phyloP scores from a whole-genome alignment of 441 rosid species.

The Jatropha podagrica region DNA sequence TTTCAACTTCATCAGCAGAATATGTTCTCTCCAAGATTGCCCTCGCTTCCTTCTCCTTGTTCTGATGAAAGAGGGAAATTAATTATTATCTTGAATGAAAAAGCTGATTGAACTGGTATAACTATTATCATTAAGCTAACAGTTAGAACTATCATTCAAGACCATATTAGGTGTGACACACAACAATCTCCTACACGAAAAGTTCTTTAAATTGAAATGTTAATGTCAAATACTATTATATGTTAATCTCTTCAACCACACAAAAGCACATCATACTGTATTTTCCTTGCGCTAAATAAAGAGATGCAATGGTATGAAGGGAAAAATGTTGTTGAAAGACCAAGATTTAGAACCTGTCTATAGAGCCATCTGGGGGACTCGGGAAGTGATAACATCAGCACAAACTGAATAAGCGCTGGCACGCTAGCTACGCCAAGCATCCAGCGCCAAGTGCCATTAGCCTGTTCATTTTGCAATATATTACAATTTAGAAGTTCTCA shows the following conservation, averaged over 20 bases:
- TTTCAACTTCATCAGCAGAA: slow-evolving; percentile 60
- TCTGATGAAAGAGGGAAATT: slow-evolving; percentile 21
- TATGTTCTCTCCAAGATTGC: slow-evolving; percentile 59
- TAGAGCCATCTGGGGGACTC: slow-evolving; percentile 94
- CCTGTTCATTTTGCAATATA: slow-evolving; percentile 27
- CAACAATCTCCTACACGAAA: too few species aligned
- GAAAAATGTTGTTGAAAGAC: not conserved
- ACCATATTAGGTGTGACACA: too few species aligned
- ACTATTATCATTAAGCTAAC: too few species aligned
- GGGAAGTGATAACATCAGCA: slow-evolving; percentile 66
- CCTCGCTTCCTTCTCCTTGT: slow-evolving; percentile 53
- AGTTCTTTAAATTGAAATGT: too few species aligned
- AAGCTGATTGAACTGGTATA: too few species aligned
- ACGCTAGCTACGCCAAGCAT: slow-evolving; percentile 83
- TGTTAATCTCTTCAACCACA: too few species aligned
- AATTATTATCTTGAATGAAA: not conserved
- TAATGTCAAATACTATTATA: too few species aligned
- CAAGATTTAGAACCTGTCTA: slow-evolving; percentile 28
- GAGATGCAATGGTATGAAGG: too few species aligned
- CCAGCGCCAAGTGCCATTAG: slow-evolving; percentile 81
- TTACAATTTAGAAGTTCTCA: too few species aligned
- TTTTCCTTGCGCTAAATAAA: too few species aligned
- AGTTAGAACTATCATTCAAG: too few species aligned
- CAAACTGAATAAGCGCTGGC: slow-evolving; percentile 65
- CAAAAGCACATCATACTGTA: too few species aligned